A percentile compares a stretch with the other conserved stretches of the same genome.
These are phyloP conservation scores for Trichophyton rubrum DNA, from an alignment of 2,329 filamentous ascomycete species.

Conservation along the genomic window DNA sequence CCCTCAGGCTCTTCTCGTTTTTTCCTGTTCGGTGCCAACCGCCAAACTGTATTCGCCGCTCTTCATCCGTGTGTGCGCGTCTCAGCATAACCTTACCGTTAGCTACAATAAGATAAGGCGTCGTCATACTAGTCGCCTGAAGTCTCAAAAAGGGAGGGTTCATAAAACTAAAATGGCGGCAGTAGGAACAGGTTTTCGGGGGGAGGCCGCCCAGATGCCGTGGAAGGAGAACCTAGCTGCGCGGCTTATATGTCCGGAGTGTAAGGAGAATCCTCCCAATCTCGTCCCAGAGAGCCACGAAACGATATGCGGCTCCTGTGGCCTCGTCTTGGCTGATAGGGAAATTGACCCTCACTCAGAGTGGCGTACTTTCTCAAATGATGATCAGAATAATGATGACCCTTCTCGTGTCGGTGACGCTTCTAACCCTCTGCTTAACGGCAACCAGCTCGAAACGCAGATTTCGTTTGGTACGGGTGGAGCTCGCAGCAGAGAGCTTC, in stretches of 20 bases:
- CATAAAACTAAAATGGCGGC: conserved; percentile 24
- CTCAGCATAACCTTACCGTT: conserved; percentile 35
- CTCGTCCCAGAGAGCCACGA: conserved; percentile 90
- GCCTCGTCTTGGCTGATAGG: conserved; percentile 76
- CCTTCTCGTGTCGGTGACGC: conserved; percentile 96
- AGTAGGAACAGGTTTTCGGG: conserved; percentile 32
- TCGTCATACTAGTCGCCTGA: conserved; percentile 26
- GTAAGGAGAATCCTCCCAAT: conserved; percentile 82
- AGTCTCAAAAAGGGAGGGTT: conserved; percentile 14
- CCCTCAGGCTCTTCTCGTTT: background rate
- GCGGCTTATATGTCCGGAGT: conserved; percentile 76
- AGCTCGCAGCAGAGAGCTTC: conserved; percentile 59
- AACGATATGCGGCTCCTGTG: conserved; percentile 84
- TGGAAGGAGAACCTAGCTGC: conserved; percentile 82
- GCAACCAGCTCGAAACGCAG: conserved; percentile 74
- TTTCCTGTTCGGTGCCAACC: conserved; percentile 18
- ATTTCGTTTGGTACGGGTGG: conserved; percentile 72
- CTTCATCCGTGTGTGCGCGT: conserved; percentile 47
- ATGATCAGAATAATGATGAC: conserved; percentile 91
- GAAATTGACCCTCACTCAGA: conserved; percentile 94
- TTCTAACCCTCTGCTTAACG: conserved; percentile 77
- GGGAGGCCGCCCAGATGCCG: conserved; percentile 30
- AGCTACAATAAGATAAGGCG: conserved; percentile 35
- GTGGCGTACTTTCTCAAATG: conserved; percentile 98
- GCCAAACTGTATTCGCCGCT: conserved; percentile 61